phyloP scores from a whole-genome alignment of 2,329 filamentous ascomycete species.

The Fusarium cicatricum region DNA sequence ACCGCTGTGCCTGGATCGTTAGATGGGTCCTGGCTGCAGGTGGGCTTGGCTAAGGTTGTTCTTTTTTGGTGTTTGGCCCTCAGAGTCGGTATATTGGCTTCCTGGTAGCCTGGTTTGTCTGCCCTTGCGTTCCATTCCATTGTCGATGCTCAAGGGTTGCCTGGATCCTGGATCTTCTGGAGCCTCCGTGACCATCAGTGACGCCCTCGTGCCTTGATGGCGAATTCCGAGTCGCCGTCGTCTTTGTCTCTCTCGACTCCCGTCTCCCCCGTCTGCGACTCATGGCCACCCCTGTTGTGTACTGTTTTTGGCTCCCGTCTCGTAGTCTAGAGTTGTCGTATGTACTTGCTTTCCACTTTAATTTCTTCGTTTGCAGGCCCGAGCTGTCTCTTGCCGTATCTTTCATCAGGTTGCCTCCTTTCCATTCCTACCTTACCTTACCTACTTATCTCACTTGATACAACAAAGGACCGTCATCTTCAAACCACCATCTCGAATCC shows the following conservation, averaged over 20 bases:
- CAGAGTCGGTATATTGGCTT: no score
- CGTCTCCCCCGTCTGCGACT: neutral
- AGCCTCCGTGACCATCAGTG: slow-evolving; percentile 12
- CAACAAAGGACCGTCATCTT: neutral
- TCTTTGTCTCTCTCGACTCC: slow-evolving; percentile 13
- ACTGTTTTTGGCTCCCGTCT: slow-evolving; percentile 18
- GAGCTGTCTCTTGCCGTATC: slow-evolving; percentile 7
- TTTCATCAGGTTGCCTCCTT: slow-evolving; percentile 6
- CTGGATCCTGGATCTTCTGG: no score
- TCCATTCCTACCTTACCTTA: neutral
- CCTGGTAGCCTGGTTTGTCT: no score
- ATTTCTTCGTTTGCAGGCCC: neutral
- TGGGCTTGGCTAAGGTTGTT: no score
- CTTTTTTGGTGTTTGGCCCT: no score
- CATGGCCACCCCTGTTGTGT: slow-evolving; percentile 8
- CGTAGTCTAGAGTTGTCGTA: neutral
- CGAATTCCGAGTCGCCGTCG: slow-evolving; percentile 29
- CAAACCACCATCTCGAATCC: neutral
- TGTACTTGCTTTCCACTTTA: neutral
- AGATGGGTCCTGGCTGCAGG: no score
- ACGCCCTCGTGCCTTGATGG: slow-evolving; percentile 27
- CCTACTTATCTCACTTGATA: neutral
- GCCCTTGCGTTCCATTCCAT: no score
- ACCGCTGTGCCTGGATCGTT: no score
- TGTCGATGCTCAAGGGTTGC: no score